These are phyloP conservation scores for Xylaria cubensis DNA, from an alignment of 495 filamentous ascomycete species.

Conservation along the genomic window DNA sequence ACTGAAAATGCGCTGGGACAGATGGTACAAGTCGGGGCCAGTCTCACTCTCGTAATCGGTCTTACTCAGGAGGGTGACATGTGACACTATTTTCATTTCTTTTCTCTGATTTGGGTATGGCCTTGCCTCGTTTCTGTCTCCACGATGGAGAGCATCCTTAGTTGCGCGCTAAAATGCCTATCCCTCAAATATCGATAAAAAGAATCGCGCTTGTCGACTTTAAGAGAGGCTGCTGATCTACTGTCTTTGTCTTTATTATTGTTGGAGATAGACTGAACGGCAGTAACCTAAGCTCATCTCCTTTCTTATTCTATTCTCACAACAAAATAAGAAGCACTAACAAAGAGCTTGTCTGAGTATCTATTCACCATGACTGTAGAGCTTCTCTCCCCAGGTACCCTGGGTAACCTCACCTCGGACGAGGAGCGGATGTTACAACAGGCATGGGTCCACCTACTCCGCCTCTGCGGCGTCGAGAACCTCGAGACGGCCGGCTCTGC, in stretches of 20 bases:
- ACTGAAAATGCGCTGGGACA: background rate
- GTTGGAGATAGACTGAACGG: background rate
- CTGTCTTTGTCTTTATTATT: background rate
- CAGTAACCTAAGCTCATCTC: background rate
- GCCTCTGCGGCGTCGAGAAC: conserved; percentile 29
- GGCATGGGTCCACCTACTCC: conserved; percentile 36
- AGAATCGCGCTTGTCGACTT: background rate
- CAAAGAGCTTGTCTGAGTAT: background rate
- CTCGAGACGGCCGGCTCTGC: background rate
- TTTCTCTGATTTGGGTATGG: background rate
- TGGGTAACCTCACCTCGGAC: conserved; percentile 27
- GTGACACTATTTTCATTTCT: background rate
- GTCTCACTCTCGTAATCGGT: too few species aligned
- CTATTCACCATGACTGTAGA: conserved; percentile 18
- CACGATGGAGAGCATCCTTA: conserved; percentile 4
- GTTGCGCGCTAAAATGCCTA: conserved; percentile 5
- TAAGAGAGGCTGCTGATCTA: background rate
- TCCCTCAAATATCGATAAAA: background rate
- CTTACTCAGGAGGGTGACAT: background rate
- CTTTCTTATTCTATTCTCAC: too few species aligned
- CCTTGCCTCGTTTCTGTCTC: background rate
- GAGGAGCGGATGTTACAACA: conserved; percentile 33
- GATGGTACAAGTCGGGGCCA: background rate
- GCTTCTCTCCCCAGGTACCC: conserved; percentile 14
- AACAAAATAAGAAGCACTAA: background rate